These are phyloP conservation scores for Corymbia calophylla DNA, from an alignment of 441 rosid species.

Conservation along the genomic window DNA sequence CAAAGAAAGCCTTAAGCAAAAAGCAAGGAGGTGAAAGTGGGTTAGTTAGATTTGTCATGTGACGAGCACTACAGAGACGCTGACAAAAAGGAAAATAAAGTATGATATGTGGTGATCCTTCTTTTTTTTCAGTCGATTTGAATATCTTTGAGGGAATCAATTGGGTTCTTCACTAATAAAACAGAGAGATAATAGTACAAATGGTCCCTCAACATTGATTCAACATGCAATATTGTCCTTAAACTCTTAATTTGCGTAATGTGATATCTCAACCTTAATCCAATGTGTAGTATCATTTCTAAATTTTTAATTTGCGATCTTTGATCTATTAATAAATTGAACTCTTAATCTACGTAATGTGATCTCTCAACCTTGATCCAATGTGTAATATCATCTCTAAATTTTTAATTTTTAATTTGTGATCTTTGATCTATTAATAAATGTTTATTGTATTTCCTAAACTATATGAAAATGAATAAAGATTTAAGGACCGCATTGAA, in stretches of 20 bases:
- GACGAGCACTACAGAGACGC: neutral
- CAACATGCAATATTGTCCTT: rapidly evolving
- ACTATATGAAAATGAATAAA: neutral
- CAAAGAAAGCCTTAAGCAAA: neutral
- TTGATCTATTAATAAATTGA: neutral
- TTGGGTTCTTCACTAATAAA: neutral
- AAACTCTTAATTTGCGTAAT: neutral
- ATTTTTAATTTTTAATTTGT: neutral
- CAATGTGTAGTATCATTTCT: neutral
- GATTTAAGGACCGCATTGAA: neutral
- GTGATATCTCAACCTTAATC: neutral
- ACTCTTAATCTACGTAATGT: neutral
- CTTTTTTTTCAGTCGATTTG: neutral
- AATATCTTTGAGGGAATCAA: neutral
- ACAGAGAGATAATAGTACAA: neutral
- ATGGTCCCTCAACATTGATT: neutral
- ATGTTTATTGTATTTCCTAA: neutral
- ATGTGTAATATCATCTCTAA: neutral
- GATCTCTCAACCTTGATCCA: rapidly evolving
- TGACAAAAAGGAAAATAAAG: neutral
- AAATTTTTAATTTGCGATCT: neutral
- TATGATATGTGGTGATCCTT: neutral
- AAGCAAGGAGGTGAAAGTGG: neutral
- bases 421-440: rapidly evolving
- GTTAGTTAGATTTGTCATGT: neutral